Base-by-base conservation (phyloP, 2,329 filamentous ascomycete genomes). In the Dendrostoma leiphaemia region DNA sequence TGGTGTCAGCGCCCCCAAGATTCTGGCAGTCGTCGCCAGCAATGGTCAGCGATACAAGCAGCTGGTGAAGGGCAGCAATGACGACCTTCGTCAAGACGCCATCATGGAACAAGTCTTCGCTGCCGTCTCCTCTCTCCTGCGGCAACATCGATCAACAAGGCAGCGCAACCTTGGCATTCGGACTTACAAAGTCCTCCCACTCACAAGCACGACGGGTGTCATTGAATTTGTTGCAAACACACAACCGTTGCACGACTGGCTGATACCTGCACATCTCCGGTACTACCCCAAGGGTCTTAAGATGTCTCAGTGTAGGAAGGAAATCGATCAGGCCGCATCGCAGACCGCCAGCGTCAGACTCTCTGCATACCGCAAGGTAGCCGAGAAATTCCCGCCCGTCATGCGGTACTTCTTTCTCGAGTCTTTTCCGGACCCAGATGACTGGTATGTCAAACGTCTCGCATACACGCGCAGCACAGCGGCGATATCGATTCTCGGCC, bases 71-170 rank as follows among this genome's bases (percentile, higher is more conserved):
- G 91, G 91, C 59, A 92, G 94, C 17, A 93, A 93, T 65, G 94
- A 99, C 68, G 93, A 99, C 67, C 81, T 99, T 12, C 89, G 95
- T 8, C 94, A 99, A 74, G 94, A 99, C 65, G 91, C 93, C 41
- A 99, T 85, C 76, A 99, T 99, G 95, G 95, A 99, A 71, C 94
- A 99, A 71, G 94, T 99, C 1, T 99, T 99, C 68, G 90, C 92
- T 55, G 91, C 96, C 71, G 94, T 97, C 21, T 97, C 91, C 54
- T 89, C 90, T 48, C 82, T 99, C 21, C 77, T 99, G 24, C 89
- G 90, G 67, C 86, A 90, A 46, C 91, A 97, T 69, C 86, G 90
- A 52, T 82, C 86, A 12, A 97, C 94, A 2, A 88, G 91, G 35
- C 91, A 96, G 66, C 87, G 94, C 6, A 90, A 90, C 60, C 78